Evolutionary conservation across 2,329 filamentous ascomycete species (phyloP).

Genomic region (Nothophaeocryptopus gaeumannii): DNA sequence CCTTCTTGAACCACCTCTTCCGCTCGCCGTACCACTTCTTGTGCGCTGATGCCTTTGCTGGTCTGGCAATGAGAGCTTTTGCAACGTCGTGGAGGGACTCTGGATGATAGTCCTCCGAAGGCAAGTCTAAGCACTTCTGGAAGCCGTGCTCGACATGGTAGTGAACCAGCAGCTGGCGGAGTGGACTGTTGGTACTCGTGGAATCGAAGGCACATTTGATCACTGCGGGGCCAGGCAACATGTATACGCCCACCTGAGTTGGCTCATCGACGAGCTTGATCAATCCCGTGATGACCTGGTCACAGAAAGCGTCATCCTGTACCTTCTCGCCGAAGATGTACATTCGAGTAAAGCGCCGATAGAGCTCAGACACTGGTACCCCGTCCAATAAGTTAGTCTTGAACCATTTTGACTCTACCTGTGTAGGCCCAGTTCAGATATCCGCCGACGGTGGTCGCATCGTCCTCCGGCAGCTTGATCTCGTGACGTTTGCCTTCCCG

Average conservation of each 20-base stretch:
- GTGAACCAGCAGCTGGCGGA: constrained; percentile 18
- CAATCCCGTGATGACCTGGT: constrained; percentile 22
- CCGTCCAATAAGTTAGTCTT: constrained; percentile 15
- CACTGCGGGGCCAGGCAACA: constrained; percentile 18
- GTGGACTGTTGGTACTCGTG: constrained; percentile 14
- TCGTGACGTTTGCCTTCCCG: constrained; percentile 14
- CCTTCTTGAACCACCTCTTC: no score
- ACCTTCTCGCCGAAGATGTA: constrained; percentile 25
- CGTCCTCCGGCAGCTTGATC: constrained; percentile 20
- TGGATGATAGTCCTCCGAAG: constrained; percentile 17
- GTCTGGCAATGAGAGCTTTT: constrained; percentile 14
- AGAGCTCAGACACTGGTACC: constrained; percentile 21
- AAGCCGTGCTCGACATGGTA: constrained; percentile 21
- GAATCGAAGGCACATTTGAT: constrained; percentile 21
- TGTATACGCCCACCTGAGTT: constrained; percentile 18
- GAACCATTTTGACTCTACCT: constrained; percentile 17
- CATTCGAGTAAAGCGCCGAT: constrained; percentile 15
- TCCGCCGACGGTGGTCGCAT: constrained; percentile 13
- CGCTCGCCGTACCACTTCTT: constrained; percentile 6
- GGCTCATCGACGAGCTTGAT: constrained; percentile 20
- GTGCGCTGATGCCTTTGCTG: constrained; percentile 7
- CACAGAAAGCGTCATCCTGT: constrained; percentile 19
- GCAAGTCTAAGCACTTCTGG: constrained; percentile 24
- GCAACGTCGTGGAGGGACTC: constrained; percentile 21
- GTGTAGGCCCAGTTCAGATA: constrained; percentile 26